Base-by-base conservation (phyloP, 1,284 basidiomycete genomes). In the Ceraceosorus guamensis region DNA sequence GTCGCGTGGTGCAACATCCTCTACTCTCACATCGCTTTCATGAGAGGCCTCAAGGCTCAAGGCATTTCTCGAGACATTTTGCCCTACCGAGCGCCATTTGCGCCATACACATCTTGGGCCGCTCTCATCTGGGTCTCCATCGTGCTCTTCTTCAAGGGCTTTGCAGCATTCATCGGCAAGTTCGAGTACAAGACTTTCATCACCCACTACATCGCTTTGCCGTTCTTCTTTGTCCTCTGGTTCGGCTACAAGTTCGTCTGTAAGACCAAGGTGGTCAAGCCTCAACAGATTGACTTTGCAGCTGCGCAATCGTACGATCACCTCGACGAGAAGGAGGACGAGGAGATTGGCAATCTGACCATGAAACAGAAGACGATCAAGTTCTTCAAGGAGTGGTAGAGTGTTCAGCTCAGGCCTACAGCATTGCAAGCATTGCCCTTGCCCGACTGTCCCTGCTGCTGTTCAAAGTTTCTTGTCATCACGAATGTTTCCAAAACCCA, bases 21-120 rank as follows among this genome's bases (percentile, higher is more conserved):
- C 41, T 64, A 89, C 52, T 87, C 86, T 6, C 90, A 90, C 76
- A 76, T 89, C 56, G 84, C 87, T 41, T 92, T 92, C 80, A 80
- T 88, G 72, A 73, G 79, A 5, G 90, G 88, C 44, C 73, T 87
- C 73, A 84, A 85, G 70, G 84, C 78, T 1, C 90, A 92, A 71
- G 86, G 87, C 30, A 82, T 84, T 61, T 80, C 85, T 61, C 81
- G 89, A 50, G 77, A 61, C 5, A 80, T 77, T 2, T 80, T 93
- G 7, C 89, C 89, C 75, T 72, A 69, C 62, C 33, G 53, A 16
- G 46, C 68, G 5, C 67, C 67, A 0, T 34, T 60, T 8, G 63
- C 67, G 46, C 68, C 68, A 1, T 71, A 68, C 55, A 14, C 16
- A 52, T 86, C 24, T 83, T 89, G 73, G 87, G 85, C 75, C 11